A percentile compares a stretch with the other conserved stretches of the same genome.
phyloP scores from a whole-genome alignment of 1,284 basidiomycete species.

The Boletellus deceptivus region DNA sequence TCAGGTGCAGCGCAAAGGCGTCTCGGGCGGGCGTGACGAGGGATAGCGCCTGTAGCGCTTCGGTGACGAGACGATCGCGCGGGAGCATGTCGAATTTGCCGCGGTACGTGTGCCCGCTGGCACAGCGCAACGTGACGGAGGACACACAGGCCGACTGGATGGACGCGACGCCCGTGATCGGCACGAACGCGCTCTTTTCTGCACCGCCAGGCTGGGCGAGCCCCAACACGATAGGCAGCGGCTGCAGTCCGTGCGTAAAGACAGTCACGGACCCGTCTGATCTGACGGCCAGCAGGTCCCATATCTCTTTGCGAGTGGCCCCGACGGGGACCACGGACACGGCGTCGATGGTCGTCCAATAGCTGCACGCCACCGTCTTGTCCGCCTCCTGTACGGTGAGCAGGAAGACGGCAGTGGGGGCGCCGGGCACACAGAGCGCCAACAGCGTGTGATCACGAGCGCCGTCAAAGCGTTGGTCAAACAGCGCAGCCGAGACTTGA shows the following conservation, averaged over 20 bases:
- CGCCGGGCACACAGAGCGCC: constrained; percentile 54
- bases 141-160: constrained; percentile 44
- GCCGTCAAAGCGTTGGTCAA: constrained; percentile 67
- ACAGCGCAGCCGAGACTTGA: constrained; percentile 54
- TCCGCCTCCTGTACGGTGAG: constrained; percentile 38
- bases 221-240: constrained; percentile 41
- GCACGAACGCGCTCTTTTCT: constrained; percentile 13
- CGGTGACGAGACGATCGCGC: constrained; percentile 50
- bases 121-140: constrained; percentile 46
- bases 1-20: constrained; percentile 54
- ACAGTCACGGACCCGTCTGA: constrained; percentile 51
- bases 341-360: constrained; percentile 43
- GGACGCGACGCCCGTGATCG: constrained; percentile 35
- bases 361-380: constrained; percentile 40
- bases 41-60: constrained; percentile 62
- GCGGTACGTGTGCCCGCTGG: constrained; percentile 46
- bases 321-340: constrained; percentile 56
- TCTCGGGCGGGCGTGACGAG: constrained; percentile 54
- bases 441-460: constrained; percentile 49
- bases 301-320: constrained; percentile 58
- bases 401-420: constrained; percentile 50
- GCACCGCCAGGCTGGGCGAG: constrained; percentile 20
- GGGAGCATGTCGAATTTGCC: constrained; percentile 51
- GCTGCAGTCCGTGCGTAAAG: constrained; percentile 57
- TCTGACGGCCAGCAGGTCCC: constrained; percentile 68